phyloP scores from a whole-genome alignment of 495 filamentous ascomycete genomes.

The Annulohypoxylon stygium region DNA sequence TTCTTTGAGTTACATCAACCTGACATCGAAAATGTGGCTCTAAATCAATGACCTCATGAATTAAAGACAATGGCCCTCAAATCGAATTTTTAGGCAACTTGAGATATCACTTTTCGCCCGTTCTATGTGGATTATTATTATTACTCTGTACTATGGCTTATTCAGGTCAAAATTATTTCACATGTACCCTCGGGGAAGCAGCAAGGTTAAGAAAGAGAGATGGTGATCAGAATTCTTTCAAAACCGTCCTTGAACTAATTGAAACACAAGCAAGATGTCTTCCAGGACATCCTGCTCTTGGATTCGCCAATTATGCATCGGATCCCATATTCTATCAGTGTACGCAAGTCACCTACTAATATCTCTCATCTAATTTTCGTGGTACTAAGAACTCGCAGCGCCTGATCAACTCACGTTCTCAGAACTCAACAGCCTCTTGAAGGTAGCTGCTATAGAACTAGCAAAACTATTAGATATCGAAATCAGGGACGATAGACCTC shows the following conservation, averaged over 20 bases:
- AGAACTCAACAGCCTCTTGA: slow-evolving; percentile 27
- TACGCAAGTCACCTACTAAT: not conserved
- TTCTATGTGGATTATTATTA: not conserved
- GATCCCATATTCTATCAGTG: not conserved
- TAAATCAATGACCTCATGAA: slow-evolving; percentile 38
- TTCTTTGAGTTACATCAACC: not conserved
- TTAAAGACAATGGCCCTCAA: not conserved
- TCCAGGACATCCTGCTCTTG: slow-evolving; percentile 58
- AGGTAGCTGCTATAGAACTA: slow-evolving; percentile 26
- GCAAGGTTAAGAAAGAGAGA: slow-evolving; percentile 47
- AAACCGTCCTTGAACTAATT: slow-evolving; percentile 62
- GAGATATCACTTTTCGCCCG: not conserved
- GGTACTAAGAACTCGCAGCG: not conserved
- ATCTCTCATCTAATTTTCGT: not conserved
- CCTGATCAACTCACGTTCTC: slow-evolving; percentile 37
- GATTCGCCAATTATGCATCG: slow-evolving; percentile 52
- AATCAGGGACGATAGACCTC: not conserved
- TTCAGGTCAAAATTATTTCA: slow-evolving; percentile 59
- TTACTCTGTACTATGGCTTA: not conserved
- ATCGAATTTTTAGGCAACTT: too few species aligned
- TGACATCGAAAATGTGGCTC: not conserved
- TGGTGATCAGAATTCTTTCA: slow-evolving; percentile 45
- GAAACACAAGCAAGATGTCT: slow-evolving; percentile 54
- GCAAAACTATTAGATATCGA: not conserved
- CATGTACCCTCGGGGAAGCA: slow-evolving; percentile 66